Evolutionary conservation across 768 basidiomycete genomes (phyloP).

Genomic region (Leccinum ochraceum): DNA sequence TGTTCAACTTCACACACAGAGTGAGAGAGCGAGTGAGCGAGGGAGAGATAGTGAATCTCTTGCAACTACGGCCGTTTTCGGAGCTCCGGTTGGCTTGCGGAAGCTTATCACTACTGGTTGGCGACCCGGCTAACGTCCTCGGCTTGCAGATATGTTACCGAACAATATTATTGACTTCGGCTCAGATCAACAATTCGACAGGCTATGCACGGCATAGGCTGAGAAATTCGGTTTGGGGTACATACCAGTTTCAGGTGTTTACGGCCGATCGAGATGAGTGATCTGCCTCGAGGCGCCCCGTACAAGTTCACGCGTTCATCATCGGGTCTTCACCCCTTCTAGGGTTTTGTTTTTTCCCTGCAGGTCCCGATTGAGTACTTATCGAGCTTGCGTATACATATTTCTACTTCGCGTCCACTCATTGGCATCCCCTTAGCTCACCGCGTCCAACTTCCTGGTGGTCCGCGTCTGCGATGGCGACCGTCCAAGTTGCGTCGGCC

Average conservation of each 20-base stretch:
- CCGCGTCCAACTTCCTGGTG: not conserved
- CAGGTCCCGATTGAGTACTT: constrained; percentile 3
- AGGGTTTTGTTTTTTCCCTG: constrained; percentile 17
- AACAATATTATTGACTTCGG: not conserved
- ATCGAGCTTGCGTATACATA: constrained; percentile 2
- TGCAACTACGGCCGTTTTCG: not conserved
- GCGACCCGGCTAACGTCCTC: not conserved
- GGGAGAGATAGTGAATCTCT: not conserved
- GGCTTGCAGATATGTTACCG: not conserved
- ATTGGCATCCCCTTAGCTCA: not conserved
- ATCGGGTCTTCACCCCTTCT: constrained; percentile 4
- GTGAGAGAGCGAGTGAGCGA: not conserved
- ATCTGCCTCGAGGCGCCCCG: constrained; percentile 21
- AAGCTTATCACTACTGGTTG: not conserved
- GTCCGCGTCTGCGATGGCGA: constrained; percentile 11
- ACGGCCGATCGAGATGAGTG: constrained; percentile 11
- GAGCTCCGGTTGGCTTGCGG: not conserved
- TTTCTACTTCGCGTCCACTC: not conserved
- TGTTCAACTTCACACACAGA: not conserved
- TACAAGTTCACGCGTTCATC: constrained; percentile 25
- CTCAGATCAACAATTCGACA: not conserved
- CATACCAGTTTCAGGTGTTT: constrained; percentile 13
- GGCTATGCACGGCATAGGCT: not conserved
- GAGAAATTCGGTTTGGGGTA: not conserved
- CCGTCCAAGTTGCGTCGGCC: not conserved